Conservation (phyloP, 768 basidiomycete genomes). For the Boletellus ananas region DNA sequence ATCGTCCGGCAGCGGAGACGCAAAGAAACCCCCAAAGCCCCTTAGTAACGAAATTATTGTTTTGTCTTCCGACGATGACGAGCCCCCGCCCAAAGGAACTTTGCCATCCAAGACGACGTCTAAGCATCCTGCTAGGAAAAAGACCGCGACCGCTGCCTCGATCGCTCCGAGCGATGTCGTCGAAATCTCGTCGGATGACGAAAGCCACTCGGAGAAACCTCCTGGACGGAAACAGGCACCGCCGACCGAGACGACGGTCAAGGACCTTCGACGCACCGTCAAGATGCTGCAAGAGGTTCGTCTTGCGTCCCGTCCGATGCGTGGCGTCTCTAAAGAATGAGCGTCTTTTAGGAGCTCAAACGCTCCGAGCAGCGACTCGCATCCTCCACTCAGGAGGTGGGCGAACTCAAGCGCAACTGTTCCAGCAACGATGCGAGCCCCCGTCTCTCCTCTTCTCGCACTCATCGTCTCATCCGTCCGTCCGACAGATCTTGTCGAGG, state of each 20-base stretch:
- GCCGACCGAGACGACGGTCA: conserved; percentile 10
- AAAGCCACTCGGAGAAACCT: conserved; percentile 17
- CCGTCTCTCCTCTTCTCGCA: too few species aligned
- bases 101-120: conserved; percentile 11
- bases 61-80: conserved; percentile 34
- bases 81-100: conserved; percentile 19
- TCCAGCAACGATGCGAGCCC: conserved; percentile 6
- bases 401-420: conserved; percentile 19
- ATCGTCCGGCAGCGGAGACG: conserved; percentile 2
- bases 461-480: not conserved
- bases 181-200: conserved; percentile 60
- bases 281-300: conserved; percentile 44
- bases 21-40: conserved; percentile 14
- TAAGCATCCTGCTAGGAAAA: conserved; percentile 11
- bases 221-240: conserved; percentile 15
- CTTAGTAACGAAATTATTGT: conserved; percentile 28
- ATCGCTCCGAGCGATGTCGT: conserved; percentile 39
- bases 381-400: conserved; percentile 13
- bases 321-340: not conserved
- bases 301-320: not conserved
- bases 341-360: conserved; percentile 27
- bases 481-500: conserved; percentile 36
- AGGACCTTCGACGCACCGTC: conserved; percentile 37
- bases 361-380: conserved; percentile 5
- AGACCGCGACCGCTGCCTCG: conserved; percentile 1